Percentiles rank a stretch among this genome's conserved stretches.
These are phyloP conservation scores for Penicillium malachiteum DNA, from an alignment of 495 filamentous ascomycete species.

Conservation along the genomic window DNA sequence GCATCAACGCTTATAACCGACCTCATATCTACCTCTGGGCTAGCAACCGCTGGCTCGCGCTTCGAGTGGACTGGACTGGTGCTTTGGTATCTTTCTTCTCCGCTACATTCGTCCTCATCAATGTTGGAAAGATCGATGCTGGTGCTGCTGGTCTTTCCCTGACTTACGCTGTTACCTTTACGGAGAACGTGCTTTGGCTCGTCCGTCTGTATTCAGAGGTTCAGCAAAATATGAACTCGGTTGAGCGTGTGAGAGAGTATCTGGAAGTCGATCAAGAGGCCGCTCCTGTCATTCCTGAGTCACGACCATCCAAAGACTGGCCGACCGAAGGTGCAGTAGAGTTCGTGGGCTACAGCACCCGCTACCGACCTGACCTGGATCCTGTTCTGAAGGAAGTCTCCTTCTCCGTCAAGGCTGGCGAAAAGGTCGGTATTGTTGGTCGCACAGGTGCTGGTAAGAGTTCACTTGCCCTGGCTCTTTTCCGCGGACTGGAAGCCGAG, in stretches of 20 bases:
- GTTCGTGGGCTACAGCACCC: constrained; percentile 83
- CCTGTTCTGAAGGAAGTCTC: constrained; percentile 78
- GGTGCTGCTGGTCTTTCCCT: constrained; percentile 93
- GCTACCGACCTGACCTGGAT: constrained; percentile 86
- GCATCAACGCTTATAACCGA: constrained; percentile 86
- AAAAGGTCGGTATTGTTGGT: constrained; percentile 97
- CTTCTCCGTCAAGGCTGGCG: constrained; percentile 80
- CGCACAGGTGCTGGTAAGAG: constrained; percentile 97
- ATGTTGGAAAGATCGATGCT: constrained; percentile 81
- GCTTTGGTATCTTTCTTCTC: constrained; percentile 94
- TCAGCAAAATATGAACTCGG: constrained; percentile 99
- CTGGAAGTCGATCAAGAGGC: constrained; percentile 97
- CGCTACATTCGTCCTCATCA: constrained; percentile 84
- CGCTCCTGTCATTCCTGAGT: constrained; percentile 70
- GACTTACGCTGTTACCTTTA: constrained; percentile 98
- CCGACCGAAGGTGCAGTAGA: constrained; percentile 82
- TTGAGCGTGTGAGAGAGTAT: constrained; percentile 98
- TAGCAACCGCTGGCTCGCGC: constrained; percentile 94
- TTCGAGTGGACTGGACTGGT: constrained; percentile 87
- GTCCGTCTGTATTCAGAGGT: constrained; percentile 93
- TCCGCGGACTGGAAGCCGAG: constrained; percentile 93
- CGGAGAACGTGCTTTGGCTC: constrained; percentile 95
- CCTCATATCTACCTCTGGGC: constrained; percentile 98
- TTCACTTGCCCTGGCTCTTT: constrained; percentile 91
- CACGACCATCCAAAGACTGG: constrained; percentile 76